phyloP scores from a whole-genome alignment of 2,329 filamentous ascomycete genomes.

The Fusarium sp. region DNA sequence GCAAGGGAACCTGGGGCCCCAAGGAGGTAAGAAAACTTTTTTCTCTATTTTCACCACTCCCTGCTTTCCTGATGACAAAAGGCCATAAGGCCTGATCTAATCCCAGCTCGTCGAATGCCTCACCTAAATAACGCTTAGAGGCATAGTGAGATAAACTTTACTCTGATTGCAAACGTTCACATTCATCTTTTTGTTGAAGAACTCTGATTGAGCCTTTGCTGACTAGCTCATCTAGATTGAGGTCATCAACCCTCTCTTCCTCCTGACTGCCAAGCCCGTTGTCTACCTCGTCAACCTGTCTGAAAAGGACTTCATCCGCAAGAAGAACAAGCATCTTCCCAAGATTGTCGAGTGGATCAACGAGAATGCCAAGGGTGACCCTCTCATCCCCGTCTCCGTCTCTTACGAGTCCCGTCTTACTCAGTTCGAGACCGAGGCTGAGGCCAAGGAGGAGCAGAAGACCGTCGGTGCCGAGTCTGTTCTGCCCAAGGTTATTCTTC shows the following conservation, averaged over 20 bases:
- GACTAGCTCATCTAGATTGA: conserved; percentile 74
- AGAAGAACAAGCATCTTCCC: conserved; percentile 99
- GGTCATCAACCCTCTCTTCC: conserved; percentile 95
- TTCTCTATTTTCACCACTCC: conserved; percentile 15
- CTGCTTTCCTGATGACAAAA: conserved; percentile 91
- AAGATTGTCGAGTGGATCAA: conserved; percentile 97
- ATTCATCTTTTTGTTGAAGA: conserved; percentile 8
- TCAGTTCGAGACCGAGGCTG: conserved; percentile 79
- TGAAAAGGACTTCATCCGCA: conserved; percentile 95
- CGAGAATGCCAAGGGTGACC: conserved; percentile 85
- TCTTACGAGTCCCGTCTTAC: conserved; percentile 93
- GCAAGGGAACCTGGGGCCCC: conserved; percentile 87
- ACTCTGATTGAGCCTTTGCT: conserved; percentile 33
- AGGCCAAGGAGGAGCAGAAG: conserved; percentile 87
- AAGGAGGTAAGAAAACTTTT: conserved; percentile 83
- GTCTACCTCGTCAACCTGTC: conserved; percentile 97
- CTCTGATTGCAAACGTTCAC: conserved; percentile 66
- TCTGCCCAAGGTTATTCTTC: conserved; percentile 88
- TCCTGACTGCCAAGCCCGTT: conserved; percentile 95
- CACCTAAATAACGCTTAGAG: conserved; percentile 77
- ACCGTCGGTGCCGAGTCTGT: conserved; percentile 86
- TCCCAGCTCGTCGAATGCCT: conserved; percentile 99
- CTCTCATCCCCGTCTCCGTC: conserved; percentile 93
- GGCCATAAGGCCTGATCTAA: conserved; percentile 91
- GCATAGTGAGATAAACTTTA: conserved; percentile 86